These are phyloP conservation scores for Dissophora globulifera DNA, from an alignment of 192 early-diverging fungal species.

Conservation along the genomic window DNA sequence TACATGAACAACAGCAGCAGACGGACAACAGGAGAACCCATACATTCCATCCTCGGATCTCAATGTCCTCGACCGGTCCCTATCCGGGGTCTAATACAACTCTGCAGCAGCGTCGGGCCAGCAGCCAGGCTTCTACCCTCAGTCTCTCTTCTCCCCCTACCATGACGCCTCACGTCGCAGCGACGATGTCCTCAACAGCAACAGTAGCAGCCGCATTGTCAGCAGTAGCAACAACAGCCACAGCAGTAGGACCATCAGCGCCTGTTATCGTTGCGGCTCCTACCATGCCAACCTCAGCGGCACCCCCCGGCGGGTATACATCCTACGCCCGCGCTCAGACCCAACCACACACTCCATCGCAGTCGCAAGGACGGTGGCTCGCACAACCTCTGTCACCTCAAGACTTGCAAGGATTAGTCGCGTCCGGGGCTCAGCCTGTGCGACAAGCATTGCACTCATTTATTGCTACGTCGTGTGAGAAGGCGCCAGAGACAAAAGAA, in stretches of 20 bases:
- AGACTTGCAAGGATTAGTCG: conserved; percentile 22
- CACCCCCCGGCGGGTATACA: not conserved
- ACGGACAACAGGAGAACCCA: conserved; percentile 16
- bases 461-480: conserved; percentile 45
- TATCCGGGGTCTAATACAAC: not conserved
- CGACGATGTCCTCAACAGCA: no score
- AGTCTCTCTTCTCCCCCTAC: not conserved
- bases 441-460: conserved; percentile 41
- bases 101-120: conserved; percentile 15
- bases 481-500: conserved; percentile 38
- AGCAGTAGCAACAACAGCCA: no score
- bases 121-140: conserved; percentile 5
- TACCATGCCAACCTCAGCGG: not conserved
- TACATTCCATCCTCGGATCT: not conserved
- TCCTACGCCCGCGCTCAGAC: not conserved
- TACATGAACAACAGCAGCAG: conserved; percentile 15
- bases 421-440: conserved; percentile 34
- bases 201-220: no score
- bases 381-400: conserved; percentile 9
- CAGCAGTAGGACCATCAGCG: no score
- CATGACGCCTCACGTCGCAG: not conserved
- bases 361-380: not conserved
- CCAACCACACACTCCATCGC: not conserved
- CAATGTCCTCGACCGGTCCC: not conserved
- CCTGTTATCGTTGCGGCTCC: no score